Evolutionary conservation across 805 yeast species (phyloP).

Genomic region (Zygosaccharomyces bisporus): DNA sequence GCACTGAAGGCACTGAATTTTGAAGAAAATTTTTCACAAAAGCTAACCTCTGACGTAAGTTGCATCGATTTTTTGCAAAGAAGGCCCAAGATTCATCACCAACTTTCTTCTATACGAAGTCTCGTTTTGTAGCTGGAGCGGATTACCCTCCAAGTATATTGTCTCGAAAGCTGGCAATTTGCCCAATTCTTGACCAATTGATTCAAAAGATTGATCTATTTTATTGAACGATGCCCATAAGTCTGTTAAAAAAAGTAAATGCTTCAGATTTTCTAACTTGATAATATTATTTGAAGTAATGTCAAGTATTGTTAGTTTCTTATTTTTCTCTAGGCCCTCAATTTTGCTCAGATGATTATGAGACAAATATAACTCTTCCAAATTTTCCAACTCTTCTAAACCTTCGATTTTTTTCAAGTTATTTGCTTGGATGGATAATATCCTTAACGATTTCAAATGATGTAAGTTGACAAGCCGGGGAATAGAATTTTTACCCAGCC

Average conservation of each 20-base stretch:
- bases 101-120: slow-evolving; percentile 84
- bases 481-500: slow-evolving; percentile 91
- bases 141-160: slow-evolving; percentile 92
- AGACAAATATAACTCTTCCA: slow-evolving; percentile 85
- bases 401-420: slow-evolving; percentile 76
- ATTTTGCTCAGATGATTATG: slow-evolving; percentile 74
- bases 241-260: slow-evolving; percentile 73
- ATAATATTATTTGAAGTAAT: slow-evolving; percentile 70
- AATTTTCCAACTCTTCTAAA: slow-evolving; percentile 60
- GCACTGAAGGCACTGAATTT: too few relatives aligned
- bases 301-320: slow-evolving; percentile 69
- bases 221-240: slow-evolving; percentile 88
- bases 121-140: slow-evolving; percentile 68
- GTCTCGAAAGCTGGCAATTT: slow-evolving; percentile 67
- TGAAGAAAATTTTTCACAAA: too few relatives aligned
- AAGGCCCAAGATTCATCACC: slow-evolving; percentile 57
- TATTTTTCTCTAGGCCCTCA: slow-evolving; percentile 72
- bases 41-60: slow-evolving; percentile 50
- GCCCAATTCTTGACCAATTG: slow-evolving; percentile 63
- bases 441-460: slow-evolving; percentile 56
- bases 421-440: slow-evolving; percentile 87
- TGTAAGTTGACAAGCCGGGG: slow-evolving; percentile 58
- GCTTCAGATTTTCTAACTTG: slow-evolving; percentile 59
- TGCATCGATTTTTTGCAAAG: slow-evolving; percentile 85
- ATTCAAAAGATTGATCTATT: slow-evolving; percentile 58